A percentile compares a stretch with the other conserved stretches of the same genome.
These are phyloP conservation scores for Biscogniauxia mediterranea DNA, from an alignment of 2,329 filamentous ascomycete species.

Conservation along the genomic window DNA sequence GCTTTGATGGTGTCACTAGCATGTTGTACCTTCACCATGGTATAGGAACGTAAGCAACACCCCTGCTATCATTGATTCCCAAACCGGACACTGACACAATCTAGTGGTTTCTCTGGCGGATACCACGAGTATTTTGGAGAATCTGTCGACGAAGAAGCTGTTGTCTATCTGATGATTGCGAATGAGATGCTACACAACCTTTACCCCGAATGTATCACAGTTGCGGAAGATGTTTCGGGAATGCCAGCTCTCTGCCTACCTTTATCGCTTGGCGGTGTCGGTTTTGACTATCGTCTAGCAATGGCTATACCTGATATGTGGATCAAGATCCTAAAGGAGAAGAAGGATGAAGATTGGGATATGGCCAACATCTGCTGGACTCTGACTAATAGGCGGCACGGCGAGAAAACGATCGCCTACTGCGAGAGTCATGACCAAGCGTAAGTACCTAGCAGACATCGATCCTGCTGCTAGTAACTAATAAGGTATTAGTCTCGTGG, in stretches of 20 bases:
- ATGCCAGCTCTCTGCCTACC: conserved; percentile 96
- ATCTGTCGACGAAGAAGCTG: conserved; percentile 85
- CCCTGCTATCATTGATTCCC: not conserved
- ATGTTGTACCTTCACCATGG: conserved; percentile 97
- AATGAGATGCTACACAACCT: conserved; percentile 94
- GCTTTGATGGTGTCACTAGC: conserved; percentile 96
- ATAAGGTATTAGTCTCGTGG: conserved; percentile 67
- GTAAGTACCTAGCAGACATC: conserved; percentile 51
- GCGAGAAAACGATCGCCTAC: conserved; percentile 98
- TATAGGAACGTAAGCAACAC: conserved; percentile 77
- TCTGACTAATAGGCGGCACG: conserved; percentile 86
- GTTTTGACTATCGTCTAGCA: conserved; percentile 94
- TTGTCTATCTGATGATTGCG: conserved; percentile 92
- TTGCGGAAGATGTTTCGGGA: conserved; percentile 95
- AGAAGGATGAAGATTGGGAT: conserved; percentile 88
- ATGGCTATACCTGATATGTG: conserved; percentile 99
- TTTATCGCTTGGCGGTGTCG: conserved; percentile 82
- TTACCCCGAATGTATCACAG: conserved; percentile 83
- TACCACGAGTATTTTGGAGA: conserved; percentile 98
- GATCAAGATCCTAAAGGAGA: conserved; percentile 97
- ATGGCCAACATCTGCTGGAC: conserved; percentile 82
- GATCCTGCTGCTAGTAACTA: conserved; percentile 9
- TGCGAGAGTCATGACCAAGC: conserved; percentile 97
- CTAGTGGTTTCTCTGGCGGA: conserved; percentile 88
- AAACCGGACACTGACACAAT: conserved; percentile 25